Base-by-base conservation (phyloP, 2,329 filamentous ascomycete species). In the Trichoderma afroharzianum region DNA sequence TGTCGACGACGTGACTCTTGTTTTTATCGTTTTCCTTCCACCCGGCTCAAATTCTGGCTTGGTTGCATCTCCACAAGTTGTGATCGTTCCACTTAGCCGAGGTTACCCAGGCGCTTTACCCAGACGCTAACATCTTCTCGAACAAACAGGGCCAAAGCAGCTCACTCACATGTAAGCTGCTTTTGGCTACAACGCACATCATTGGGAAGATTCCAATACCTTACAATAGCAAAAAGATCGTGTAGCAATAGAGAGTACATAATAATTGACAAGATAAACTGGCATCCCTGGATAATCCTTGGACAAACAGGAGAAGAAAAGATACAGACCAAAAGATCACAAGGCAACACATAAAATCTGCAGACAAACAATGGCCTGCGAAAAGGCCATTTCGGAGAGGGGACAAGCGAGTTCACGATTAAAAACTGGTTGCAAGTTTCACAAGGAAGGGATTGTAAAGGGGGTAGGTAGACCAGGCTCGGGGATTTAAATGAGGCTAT, bases 51-150 rank as follows among this genome's bases (percentile, higher is more conserved):
- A 32, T 66, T 64, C 59, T 58, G 53, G 53, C 24, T 39, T 39
- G 43, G 24, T 32, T 71, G 50, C 43, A 69, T 73, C 70, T 30
- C 72, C 72, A 73, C 72, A 70, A 68, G 66, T 32, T 24, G 66
- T 47, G 53, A 61, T 59, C 11, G 30, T 55, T 32, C 47, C 57
- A 32, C 30, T 68, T 73, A 73, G 72, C 72, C 72, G 71, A 73
- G 72, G 72, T 72, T 73, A 73, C 62, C 33, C 43, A 66, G 24
- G 32, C 15, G 26, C 28, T 33, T 72, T 73, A 73, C 62, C 33
- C 43, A 66, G 24, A 33, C 15, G 26, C 28, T 33, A 28, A 21
- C 39, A 50, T 50, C 43, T 50, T 50, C 43, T 50, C 43, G 18
- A 21, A 24, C 21, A 24, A 21, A 3, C 21, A 24, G 1, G 8